Base-by-base conservation (phyloP, 129 eudicot genomes). In the Arctium minus region DNA sequence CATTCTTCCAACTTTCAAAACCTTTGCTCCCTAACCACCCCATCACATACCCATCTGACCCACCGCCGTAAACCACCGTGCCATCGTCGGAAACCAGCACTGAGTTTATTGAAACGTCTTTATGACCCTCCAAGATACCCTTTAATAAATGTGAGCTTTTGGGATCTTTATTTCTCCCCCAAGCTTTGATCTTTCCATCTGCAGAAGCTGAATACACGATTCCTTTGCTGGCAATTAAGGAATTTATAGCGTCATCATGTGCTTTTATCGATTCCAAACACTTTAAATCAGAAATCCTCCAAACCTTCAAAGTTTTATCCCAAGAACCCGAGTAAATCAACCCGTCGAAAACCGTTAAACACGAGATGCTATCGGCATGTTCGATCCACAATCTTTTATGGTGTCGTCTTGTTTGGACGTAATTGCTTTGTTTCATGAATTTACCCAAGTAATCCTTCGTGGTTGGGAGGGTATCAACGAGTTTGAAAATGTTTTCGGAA, bases 191-290 rank as follows among this genome's bases (percentile, higher is more conserved):
- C 77, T 85, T 96, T 31, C 98, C 98, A 83, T 96, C 99, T 0
- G 99, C 93, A 0, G 99, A 93, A 36, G 90, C 94, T 0, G 99
- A 93, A 44, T 89, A 96, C 5, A 96, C 91, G 1, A 81, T 17
- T 73, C 92, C 97, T 1, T 81, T 77, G 6, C 81, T 65, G 0
- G 92, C 86, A 1, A 86, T 79, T 38, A 96, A 27, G 13, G 95
- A 90, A 73, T 96, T 93, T 17, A 96, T 93, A 0, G 99, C 99
- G 36, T 96, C 97, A 71, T 93, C 99, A 12, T 96, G 99, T 0
- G 99, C 99, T 77, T 90, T 88, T 12, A 96, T 96, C 17, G 97
- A 93, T 60, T 96, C 99, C 71, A 96, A 74, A 84, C 99, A 96
- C 85, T 88, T 93, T 50, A 96, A 91, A 80, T 93, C 97, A 5